Base-by-base conservation (phyloP, 495 filamentous ascomycete genomes). In the Aspergillus sclerotiicarbonarius region DNA sequence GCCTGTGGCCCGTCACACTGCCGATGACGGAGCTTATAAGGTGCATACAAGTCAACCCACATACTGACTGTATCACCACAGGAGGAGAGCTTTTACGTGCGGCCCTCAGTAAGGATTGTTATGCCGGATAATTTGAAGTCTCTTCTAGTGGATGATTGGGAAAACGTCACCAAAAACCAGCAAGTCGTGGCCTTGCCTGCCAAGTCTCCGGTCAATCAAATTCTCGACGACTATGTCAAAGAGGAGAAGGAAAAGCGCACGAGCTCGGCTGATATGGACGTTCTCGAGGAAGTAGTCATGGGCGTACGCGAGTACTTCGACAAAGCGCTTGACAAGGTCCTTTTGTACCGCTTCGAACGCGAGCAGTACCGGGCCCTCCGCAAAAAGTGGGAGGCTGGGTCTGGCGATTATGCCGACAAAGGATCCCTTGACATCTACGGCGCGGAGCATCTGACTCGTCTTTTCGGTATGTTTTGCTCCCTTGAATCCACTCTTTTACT, bases 111-210 rank as follows among this genome's bases (percentile, higher is more conserved):
- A 66, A 90, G 89, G 53, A 84, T 98, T 51, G 76, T 84, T 44
- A 84, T 82, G 43, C 90, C 94, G 3, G 94, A 98, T 66, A 82
- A 86, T 51, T 74, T 98, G 50, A 97, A 97, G 74, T 86, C 87
- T 16, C 76, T 94, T 45, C 85, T 98, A 4, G 94, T 98, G 39
- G 94, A 98, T 65, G 94, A 98, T 75, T 98, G 94, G 94, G 94
- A 98, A 73, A 95, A 96, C 63, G 84, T 97, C 50, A 98, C 94
- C 49, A 98, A 98, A 79, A 91, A 92, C 66, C 83, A 88, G 59
- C 87, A 90, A 63, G 85, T 97, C 3, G 90, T 96, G 15, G 84
- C 86, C 0, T 79, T 98, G 9, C 94, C 94, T 0, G 83, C 88
- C n/a, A 75, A 80, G 20, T 80, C 85, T 50, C 86, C 90, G 2